Base-by-base conservation (phyloP, 1,284 basidiomycete genomes). In the Apiotrichum sp. region DNA sequence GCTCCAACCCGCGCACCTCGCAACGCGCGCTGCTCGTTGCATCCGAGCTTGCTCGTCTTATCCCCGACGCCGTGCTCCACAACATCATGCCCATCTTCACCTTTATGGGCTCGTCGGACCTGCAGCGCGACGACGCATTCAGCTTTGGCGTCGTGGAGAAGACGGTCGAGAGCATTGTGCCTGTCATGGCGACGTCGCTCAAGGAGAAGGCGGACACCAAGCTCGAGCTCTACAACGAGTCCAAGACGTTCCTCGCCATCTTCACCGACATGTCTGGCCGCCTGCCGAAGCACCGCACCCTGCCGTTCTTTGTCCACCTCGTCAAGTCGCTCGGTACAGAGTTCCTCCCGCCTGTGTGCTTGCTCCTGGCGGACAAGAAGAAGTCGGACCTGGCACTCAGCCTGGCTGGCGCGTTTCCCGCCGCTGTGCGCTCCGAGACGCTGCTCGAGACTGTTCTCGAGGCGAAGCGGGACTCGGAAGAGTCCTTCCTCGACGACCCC, bases 11-110 rank as follows among this genome's bases (percentile, higher is more conserved):
- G 2, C 91, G 97, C 70, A 95, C 90, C 0, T 93, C 93, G 77
- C 86, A 98, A 65, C 89, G 95, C 70, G 91, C 93, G 0, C 79
- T 98, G 3, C 79, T 97, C n/a, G 81, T 98, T 33, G 86, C 97
- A 73, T 86, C 92, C 3, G 86, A 82, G 60, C 78, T 98, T 50
- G 89, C 92, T 1, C 82, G 85, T 35, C 79, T 98, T 45, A 86
- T 87, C 0, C 93, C 93, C 0, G 91, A 95, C 57, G 87, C 89
- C 7, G 90, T 96, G 13, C 80, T 98, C 34, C 91, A 91, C 72
- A 93, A 96, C 67, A 83, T 97, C 58, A 98, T 98, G 92, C 93
- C 96, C 6, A 87, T 99, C 56, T 98, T 99, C 78, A 98, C 95
- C 0, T 98, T 98, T 78, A 97, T 98, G 87, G 93, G 96, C 33